Evolutionary conservation across 176 grass and related monocot species (phyloP).

Genomic region (Eremochloa ophiuroides): DNA sequence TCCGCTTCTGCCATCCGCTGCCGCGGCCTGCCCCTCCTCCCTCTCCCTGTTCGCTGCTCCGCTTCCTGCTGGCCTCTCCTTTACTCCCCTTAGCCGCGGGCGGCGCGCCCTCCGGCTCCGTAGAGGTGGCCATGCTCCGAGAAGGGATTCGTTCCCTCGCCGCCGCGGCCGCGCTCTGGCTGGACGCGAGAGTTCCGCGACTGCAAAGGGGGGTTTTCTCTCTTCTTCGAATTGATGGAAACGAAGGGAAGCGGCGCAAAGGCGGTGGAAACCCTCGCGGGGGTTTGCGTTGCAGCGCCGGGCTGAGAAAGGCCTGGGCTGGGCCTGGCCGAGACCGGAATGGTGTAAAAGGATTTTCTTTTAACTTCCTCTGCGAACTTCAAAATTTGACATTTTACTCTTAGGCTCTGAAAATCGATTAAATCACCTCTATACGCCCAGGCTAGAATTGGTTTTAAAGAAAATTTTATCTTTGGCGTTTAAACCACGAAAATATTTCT

Average conservation of each 20-base stretch:
- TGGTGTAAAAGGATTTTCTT: too few relatives aligned
- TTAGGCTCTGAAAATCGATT: too few relatives aligned
- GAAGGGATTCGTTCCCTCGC: not conserved
- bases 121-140: slow-evolving; percentile 21
- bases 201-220: too few relatives aligned
- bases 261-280: too few relatives aligned
- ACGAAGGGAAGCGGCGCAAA: not conserved
- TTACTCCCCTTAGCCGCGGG: not conserved
- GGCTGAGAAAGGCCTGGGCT: not conserved
- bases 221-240: not conserved
- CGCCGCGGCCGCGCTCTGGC: not conserved
- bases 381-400: too few relatives aligned
- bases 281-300: not conserved
- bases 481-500: too few relatives aligned
- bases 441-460: too few relatives aligned
- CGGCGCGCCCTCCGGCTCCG: slow-evolving; percentile 24
- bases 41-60: not conserved
- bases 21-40: not conserved
- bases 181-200: not conserved
- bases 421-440: too few relatives aligned
- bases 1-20: slow-evolving; percentile 38
- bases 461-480: too few relatives aligned
- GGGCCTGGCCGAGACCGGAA: too few relatives aligned
- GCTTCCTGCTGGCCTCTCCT: slow-evolving; percentile 13
- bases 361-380: too few relatives aligned